Evolutionary conservation across 2,329 filamentous ascomycete genomes (phyloP), one percentile per base, ranked within the genome.

Genomic region (Sclerotinia minor): DNA sequence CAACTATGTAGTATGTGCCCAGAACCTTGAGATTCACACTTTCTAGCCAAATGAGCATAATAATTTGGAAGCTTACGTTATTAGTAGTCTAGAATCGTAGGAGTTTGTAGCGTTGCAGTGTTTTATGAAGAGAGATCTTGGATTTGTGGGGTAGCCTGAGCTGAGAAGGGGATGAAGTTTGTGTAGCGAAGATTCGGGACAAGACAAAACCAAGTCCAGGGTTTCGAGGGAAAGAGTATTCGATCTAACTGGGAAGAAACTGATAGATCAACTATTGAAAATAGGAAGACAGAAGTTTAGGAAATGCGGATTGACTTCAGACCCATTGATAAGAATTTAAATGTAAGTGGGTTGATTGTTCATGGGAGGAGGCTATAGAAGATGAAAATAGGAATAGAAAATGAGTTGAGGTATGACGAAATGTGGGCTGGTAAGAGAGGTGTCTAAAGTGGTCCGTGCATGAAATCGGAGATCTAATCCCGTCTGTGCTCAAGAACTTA

Each of bases 401-500:
- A 29, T 29, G 29, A 29, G 29, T 29, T 35, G 32, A 35, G 32
- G 32, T 35, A 35, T 38, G 35, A 38, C 9, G 35, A 38, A 17
- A n/a, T 50, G 11, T 26, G 11, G 15, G 15, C 29, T 15, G 52
- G 52, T 32, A 47, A 21, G 44, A 47, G 52, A 17, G 26, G 21
- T 19, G 26, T 47, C 17, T n/a, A 35, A 17, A 32, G 9, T 60
- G 26, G 41, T 8, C 41, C 26, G 57, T 60, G 57, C 57, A 47
- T 6, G 32, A 60, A 2, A 2, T 32, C 41, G 26, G 53, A 55
- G 11, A 38, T 55, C 24, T 55, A 55, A n/a, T 55, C 11, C 13
- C 49, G 57, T 60, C 57, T n/a, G 17, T 47, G 57, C 38, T 45
- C 11, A 32, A n/a, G n/a, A n/a, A n/a, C n/a, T n/a, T n/a, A n/a